Base-by-base conservation (phyloP, 495 filamentous ascomycete genomes). In the Staphylotrichum tortipilum region DNA sequence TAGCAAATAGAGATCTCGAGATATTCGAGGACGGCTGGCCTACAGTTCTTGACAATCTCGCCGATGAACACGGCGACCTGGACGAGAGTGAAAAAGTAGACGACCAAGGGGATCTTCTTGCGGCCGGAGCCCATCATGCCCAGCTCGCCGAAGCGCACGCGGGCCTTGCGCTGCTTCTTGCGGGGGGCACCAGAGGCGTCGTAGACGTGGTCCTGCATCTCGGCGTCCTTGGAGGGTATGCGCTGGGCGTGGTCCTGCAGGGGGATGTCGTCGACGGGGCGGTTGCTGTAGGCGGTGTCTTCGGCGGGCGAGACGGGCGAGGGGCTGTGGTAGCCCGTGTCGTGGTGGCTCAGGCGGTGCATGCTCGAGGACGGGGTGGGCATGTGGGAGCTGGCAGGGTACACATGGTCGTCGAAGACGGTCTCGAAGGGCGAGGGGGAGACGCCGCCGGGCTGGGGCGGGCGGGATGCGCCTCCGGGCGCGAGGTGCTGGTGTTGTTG, bases 21-120 rank as follows among this genome's bases (percentile, higher is more conserved):
- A n/a, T n/a, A 4, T 15, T 34, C 7, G 34, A 34, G 56, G 10
- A 5, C 6, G 26, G 26, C 6, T 5, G 26, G 26, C 83, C 52
- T 76, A 89, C 86, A 80, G 64, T 84, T 89, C 62, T 83, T 87
- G 42, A 85, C 82, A 45, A 98, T 66, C 73, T 96, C 88, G 29
- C 73, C 88, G 56, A 96, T 86, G 56, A 98, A 98, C n/a, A 96
- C 88, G 9, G 71, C 72, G 11, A 94, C 67, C 64, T 97, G 89
- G 17, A 88, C 74, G 14, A 80, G 29, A 4, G 89, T 89, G 35
- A 96, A 77, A 33, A 81, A 63, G 64, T 89, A 98, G 8, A 88
- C 85, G 11, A 94, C 82, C 75, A 86, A 89, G 2, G 91, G 79
- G 57, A 89, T 82, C 77, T 65, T 80, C 57, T 72, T 76, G 64